phyloP scores from a whole-genome alignment of 441 rosid species.

The Mallotus repandus region DNA sequence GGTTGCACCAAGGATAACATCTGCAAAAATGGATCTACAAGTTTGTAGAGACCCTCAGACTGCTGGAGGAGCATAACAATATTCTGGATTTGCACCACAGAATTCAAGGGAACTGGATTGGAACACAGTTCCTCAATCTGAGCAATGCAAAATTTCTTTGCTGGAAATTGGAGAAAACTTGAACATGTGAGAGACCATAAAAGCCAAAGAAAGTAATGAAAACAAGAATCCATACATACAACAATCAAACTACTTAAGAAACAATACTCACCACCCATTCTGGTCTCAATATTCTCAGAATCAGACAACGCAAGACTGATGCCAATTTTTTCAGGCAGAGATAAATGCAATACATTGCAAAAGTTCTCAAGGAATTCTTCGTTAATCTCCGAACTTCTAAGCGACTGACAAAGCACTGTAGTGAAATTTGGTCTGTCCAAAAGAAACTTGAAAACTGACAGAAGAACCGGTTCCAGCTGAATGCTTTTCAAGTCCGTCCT shows the following conservation, averaged over 20 bases:
- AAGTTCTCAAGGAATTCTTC: slow-evolving; percentile 56
- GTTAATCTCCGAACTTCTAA: slow-evolving; percentile 45
- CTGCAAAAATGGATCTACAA: slow-evolving; percentile 67
- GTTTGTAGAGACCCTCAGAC: slow-evolving; percentile 70
- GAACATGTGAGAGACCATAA: not conserved
- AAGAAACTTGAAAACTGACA: slow-evolving; percentile 53
- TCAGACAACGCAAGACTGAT: slow-evolving; percentile 74
- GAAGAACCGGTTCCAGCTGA: slow-evolving; percentile 54
- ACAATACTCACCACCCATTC: slow-evolving; percentile 48
- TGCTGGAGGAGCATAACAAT: slow-evolving; percentile 72
- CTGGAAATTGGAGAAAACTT: slow-evolving; percentile 36
- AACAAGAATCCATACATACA: slow-evolving; percentile 5
- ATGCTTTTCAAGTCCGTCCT: slow-evolving; percentile 39
- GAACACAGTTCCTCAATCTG: slow-evolving; percentile 61
- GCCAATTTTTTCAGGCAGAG: slow-evolving; percentile 65
- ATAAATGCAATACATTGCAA: slow-evolving; percentile 46
- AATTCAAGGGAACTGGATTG: slow-evolving; percentile 49
- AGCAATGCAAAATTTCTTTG: slow-evolving; percentile 67
- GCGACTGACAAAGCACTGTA: slow-evolving; percentile 62
- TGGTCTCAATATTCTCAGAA: slow-evolving; percentile 52
- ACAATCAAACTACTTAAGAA: slow-evolving; percentile 4
- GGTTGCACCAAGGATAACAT: slow-evolving; percentile 64
- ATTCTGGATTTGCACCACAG: slow-evolving; percentile 73
- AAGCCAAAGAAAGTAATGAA: not conserved
- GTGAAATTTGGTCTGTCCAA: slow-evolving; percentile 62